Evolutionary conservation across 1,139 yeast species (phyloP), one percentile per base, ranked within the genome.

Genomic region (Suhomyces atakaporum): DNA sequence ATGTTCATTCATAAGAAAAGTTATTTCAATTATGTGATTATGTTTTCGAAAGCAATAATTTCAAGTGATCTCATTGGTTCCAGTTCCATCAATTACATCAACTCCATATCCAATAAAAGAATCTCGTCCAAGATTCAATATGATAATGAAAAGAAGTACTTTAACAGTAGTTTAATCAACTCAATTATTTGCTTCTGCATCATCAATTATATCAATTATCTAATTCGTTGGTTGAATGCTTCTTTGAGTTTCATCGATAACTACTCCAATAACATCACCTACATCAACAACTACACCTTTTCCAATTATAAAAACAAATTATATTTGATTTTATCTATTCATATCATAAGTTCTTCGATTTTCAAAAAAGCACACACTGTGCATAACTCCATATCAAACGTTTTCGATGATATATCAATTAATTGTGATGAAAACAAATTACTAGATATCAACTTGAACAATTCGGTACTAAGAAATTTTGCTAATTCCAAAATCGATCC

Each of bases 61-160:
- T 70, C 81, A 1, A 63, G 76, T 27, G 75, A 70, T 35, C 51
- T 77, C 32, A 69, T 75, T 10, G 79, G 81, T 2, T 54, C 73
- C 35, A 49, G 47, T 41, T 49, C 46, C 36, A 46, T 53, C 54
- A n/a, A 53, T 46, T 28, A 56, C 48, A 11, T 51, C 60, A 19
- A 52, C 44, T 29, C 46, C 13, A 41, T 43, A 10, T 41, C 47
- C 11, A 37, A 43, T 27, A 43, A 43, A 23, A 38, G 35, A 12
- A 29, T 43, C 27, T 36, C 43, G 14, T 36, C 47, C 16, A 41
- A 42, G 28, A 42, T 39, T 7, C 44, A 44, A 18, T 50, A 48
- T 35, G 60, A 58, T 22, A 50, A 44, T 30, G 45, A 46, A 18
- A 39, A 37, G 26, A 38, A 30, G 20, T 45, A 47, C 31, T 43